Evolutionary conservation across 805 yeast species (phyloP), one percentile per base, ranked within the genome.

Genomic region (Blastobotrys parvus): DNA sequence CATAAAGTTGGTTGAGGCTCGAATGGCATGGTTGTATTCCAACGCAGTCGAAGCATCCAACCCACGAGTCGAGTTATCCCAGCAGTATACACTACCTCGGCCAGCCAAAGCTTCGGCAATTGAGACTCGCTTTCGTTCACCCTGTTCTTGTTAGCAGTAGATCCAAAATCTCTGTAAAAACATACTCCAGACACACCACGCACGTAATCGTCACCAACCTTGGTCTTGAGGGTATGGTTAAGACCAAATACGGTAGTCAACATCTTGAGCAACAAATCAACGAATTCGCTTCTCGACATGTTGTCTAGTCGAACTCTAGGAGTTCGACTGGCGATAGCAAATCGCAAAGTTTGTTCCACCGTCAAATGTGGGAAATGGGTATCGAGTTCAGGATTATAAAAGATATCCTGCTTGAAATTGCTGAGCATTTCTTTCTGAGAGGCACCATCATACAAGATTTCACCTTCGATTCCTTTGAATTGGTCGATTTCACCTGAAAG

Each of bases 11-110:
- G 87, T 80, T n/a, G 75, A 65, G 2, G 77, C 71, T 53, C 82
- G 77, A 47, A 84, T 68, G 17, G 86, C 80, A 48, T 76, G 69
- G 33, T 82, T 70, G 55, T 77, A 84, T 57, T 82, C 89, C 49
- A 81, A 68, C 2, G 94, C 94, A 34, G 92, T 83, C 8, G 92
- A 82, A 3, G 92, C 73, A 63, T 84, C 94, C 46, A 85, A 69
- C 54, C 94, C 94, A 67, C 92, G 75, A 4, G 94, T 85, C 4
- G 90, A 82, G 56, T 85, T 85, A 67, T 84, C 89, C 77, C 84
- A 80, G 61, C 83, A 77, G 49, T 74, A 79, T 40, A 81, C 67
- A 39, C 74, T 65, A 23, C 86, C 81, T 22, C 80, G 76, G 39
- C 79, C 70, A 38, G 82, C 72, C 37, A 81, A 65, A 1, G 83